These are phyloP conservation scores for Xylaria multiplex DNA, from an alignment of 2,329 filamentous ascomycete species.

Conservation along the genomic window DNA sequence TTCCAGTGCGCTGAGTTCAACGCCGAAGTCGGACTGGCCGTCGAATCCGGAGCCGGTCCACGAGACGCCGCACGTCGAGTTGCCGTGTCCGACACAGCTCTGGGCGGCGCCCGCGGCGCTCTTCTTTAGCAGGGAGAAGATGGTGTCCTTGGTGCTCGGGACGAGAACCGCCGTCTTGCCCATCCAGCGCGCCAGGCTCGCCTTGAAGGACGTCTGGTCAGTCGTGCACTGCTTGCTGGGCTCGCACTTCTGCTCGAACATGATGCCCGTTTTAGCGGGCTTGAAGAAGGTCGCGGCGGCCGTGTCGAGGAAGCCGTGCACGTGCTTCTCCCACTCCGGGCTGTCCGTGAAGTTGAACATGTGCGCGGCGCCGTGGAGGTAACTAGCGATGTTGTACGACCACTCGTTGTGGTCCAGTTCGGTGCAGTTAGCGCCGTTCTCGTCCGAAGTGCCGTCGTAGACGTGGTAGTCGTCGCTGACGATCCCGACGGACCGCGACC, in stretches of 20 bases:
- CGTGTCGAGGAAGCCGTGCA: conserved; percentile 58
- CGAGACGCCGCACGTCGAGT: conserved; percentile 59
- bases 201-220: conserved; percentile 53
- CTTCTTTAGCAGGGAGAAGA: conserved; percentile 42
- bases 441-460: conserved; percentile 65
- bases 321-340: conserved; percentile 56
- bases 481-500: conserved; percentile 61
- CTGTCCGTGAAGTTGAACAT: conserved; percentile 54
- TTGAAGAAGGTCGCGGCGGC: conserved; percentile 56
- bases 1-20: conserved; percentile 65
- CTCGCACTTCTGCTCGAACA: conserved; percentile 69
- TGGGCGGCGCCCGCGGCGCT: conserved; percentile 54
- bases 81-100: conserved; percentile 42
- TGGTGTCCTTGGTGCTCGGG: conserved; percentile 41
- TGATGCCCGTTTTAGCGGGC: conserved; percentile 53
- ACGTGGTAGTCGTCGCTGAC: conserved; percentile 67
- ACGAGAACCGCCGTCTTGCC: conserved; percentile 53
- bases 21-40: conserved; percentile 62
- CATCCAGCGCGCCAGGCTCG: conserved; percentile 59
- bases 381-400: conserved; percentile 48
- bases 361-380: conserved; percentile 52
- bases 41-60: conserved; percentile 62
- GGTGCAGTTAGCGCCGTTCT: conserved; percentile 59
- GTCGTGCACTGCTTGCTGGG: conserved; percentile 45
- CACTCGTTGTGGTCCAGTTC: conserved; percentile 60